Evolutionary conservation across 352 stramenopile genomes (phyloP), one percentile per base, ranked within the genome.

Genomic region (Halophytophthora polymorphica): DNA sequence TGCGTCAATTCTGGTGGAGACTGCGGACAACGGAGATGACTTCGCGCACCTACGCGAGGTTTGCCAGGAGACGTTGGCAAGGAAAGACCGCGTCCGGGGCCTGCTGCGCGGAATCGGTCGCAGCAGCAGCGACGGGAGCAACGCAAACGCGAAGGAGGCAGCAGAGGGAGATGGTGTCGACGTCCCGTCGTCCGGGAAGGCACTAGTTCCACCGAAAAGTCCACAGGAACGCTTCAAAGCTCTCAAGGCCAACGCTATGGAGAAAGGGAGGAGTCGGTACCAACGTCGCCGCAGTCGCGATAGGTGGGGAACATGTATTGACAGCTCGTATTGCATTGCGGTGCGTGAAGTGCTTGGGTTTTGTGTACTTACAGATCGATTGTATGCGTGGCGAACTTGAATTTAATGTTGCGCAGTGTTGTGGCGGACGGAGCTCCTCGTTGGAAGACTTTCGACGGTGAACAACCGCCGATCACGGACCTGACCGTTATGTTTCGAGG

Each of bases 401-500:
- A 21, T 25, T 36, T 41, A 5, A 33, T 6, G 17, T 17, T 3
- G 7, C 29, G 18, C 21, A 74, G 54, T 39, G 2, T 15, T 22
- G 31, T 33, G 22, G 21, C 23, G 13, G 44, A 35, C 25, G 51
- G 58, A 2, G 38, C 47, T 2, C 61, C 64, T 1, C 75, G 71
- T 1, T 88, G 80, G 80, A 80, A 79, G 46, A 66, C 57, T 22
- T 53, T 71, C 13, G 66, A 86, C 6, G 59, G 37, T 5, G 70
- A 86, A 3, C 62, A 86, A 45, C 38, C 47, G 17, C 69, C 82
- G 10, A 85, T 92, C 33, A 87, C 66, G 0, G 79, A 95, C 38
- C 55, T 95, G 18, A 71, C 69, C 1, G 82, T 90, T 40, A 90
- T 92, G 14, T 91, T 90, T 37, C 88, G 74, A 29, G 80, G 84